Conservation (phyloP, 2,329 filamentous ascomycete genomes). For the Claviceps cyperi region DNA sequence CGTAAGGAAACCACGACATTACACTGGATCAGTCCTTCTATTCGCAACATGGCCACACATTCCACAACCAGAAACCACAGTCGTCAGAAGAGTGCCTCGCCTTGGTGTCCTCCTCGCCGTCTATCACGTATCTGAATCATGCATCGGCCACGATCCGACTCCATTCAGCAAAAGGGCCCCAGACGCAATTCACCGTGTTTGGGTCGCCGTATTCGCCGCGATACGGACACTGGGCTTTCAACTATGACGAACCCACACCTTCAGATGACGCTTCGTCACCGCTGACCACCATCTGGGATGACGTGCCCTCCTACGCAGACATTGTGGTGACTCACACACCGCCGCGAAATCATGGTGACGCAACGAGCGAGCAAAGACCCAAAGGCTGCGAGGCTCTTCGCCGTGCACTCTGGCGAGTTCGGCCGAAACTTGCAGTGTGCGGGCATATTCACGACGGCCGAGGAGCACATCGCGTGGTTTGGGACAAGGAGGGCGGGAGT, state of each 20-base stretch:
- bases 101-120: conserved; percentile 37
- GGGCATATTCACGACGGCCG: conserved; percentile 59
- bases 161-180: conserved; percentile 36
- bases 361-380: conserved; percentile 21
- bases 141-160: conserved; percentile 38
- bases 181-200: conserved; percentile 50
- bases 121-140: conserved; percentile 52
- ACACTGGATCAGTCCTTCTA: conserved; percentile 54
- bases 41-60: conserved; percentile 32
- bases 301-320: conserved; percentile 46
- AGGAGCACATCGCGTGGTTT: conserved; percentile 47
- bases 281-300: conserved; percentile 39
- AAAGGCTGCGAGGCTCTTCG: conserved; percentile 48
- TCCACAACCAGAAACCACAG: conserved; percentile 43
- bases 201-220: conserved; percentile 53
- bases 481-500: conserved; percentile 33
- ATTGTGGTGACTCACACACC: conserved; percentile 61
- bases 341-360: conserved; percentile 44
- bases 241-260: conserved; percentile 30
- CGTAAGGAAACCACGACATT: conserved; percentile 58
- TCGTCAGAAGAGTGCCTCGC: conserved; percentile 36
- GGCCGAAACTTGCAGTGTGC: conserved; percentile 51
- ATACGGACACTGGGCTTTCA: conserved; percentile 50
- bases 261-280: conserved; percentile 5
- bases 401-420: conserved; percentile 41